A percentile compares a stretch with the other conserved stretches of the same genome.
These are phyloP conservation scores for Hanseniaspora mollemarum DNA, from an alignment of 805 yeast genomes.

Conservation along the genomic window DNA sequence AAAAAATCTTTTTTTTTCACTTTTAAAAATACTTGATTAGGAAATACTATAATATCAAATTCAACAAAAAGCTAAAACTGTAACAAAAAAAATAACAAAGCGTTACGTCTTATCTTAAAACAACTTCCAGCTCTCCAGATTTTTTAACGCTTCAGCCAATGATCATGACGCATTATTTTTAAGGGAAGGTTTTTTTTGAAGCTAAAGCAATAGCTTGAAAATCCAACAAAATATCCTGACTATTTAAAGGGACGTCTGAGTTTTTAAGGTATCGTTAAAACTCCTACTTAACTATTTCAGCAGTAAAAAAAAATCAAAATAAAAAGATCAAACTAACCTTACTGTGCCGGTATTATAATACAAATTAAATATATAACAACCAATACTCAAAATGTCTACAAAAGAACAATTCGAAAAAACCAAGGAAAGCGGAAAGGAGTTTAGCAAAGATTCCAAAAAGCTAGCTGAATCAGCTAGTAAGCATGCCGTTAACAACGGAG, in stretches of 20 bases:
- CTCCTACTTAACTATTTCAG: too few relatives aligned
- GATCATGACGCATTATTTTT: too few relatives aligned
- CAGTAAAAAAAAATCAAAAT: too few relatives aligned
- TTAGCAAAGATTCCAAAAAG: constrained; percentile 4
- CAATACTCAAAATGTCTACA: background rate
- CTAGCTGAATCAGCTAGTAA: constrained; percentile 14
- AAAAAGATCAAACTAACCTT: too few relatives aligned
- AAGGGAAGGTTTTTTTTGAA: too few relatives aligned
- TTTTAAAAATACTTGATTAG: background rate
- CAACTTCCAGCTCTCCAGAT: background rate
- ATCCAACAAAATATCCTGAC: too few relatives aligned
- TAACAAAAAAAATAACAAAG: background rate
- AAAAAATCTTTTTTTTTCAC: too few relatives aligned
- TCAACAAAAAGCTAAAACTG: background rate
- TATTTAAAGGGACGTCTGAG: too few relatives aligned
- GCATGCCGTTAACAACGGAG: constrained; percentile 20
- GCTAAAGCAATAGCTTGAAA: too few relatives aligned
- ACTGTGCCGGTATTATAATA: too few relatives aligned
- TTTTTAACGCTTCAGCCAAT: background rate
- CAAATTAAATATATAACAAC: background rate
- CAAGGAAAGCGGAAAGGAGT: constrained; percentile 14
- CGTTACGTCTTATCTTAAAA: background rate
- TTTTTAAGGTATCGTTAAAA: too few relatives aligned
- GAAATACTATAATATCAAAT: background rate
- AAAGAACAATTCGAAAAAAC: constrained; percentile 14